Conservation (phyloP, 352 stramenopile species). For the Phytopythium kandeliae region DNA sequence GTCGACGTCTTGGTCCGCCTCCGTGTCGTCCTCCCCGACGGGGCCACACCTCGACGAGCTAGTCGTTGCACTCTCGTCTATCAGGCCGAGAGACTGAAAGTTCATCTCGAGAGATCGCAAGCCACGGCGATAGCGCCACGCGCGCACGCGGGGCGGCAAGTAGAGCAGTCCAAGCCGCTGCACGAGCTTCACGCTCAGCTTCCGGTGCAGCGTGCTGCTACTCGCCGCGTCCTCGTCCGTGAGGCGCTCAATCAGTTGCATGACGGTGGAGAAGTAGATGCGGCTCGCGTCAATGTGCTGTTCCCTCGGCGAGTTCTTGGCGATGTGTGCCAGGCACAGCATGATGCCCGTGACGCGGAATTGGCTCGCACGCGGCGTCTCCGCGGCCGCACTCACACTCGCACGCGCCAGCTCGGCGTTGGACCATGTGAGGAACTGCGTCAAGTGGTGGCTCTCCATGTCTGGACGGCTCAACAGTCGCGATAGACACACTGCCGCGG, state of each 20-base stretch:
- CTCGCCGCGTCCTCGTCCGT: constrained; percentile 40
- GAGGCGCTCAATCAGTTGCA: constrained; percentile 59
- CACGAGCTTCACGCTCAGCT: constrained; percentile 97
- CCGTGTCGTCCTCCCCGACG: background rate
- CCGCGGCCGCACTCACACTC: constrained; percentile 17
- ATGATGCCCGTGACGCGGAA: constrained; percentile 84
- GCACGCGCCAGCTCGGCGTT: constrained; percentile 48
- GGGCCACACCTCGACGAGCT: background rate
- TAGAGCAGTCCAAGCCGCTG: constrained; percentile 93
- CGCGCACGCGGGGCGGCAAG: constrained; percentile 90
- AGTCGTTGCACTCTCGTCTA: background rate
- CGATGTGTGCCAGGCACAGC: constrained; percentile 70
- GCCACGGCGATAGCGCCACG: constrained; percentile 95
- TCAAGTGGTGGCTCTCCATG: constrained; percentile 88
- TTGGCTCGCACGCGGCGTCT: constrained; percentile 42
- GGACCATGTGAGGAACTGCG: constrained; percentile 90
- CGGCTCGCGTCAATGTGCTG: constrained; percentile 63
- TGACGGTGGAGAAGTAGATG: constrained; percentile 70
- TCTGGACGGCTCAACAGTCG: constrained; percentile 94
- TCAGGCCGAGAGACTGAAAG: constrained; percentile 50
- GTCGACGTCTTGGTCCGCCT: constrained; percentile 36
- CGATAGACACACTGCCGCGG: constrained; percentile 92
- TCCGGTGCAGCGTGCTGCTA: constrained; percentile 87
- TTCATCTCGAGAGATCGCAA: constrained; percentile 92
- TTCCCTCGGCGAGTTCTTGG: constrained; percentile 68